A percentile compares a stretch with the other conserved stretches of the same genome.
These are phyloP conservation scores for Ehretia macrophylla DNA, from an alignment of 257 asterid genomes.

Conservation along the genomic window DNA sequence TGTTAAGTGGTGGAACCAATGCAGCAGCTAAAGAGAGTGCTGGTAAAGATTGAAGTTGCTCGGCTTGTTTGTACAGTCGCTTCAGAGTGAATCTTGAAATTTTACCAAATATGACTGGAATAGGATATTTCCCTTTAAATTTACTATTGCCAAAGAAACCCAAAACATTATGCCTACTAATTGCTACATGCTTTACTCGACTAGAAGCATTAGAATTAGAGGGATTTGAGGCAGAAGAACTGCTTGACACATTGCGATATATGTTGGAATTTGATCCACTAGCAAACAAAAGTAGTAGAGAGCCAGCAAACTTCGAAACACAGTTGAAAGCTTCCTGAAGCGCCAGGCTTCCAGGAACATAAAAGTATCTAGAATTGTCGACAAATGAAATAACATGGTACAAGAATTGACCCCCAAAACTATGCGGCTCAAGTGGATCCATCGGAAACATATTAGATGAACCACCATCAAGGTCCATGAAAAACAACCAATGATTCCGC, in stretches of 20 bases:
- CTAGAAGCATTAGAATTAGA: slow-evolving; percentile 24
- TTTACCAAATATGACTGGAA: slow-evolving; percentile 43
- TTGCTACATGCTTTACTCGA: slow-evolving; percentile 37
- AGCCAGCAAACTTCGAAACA: slow-evolving; percentile 69
- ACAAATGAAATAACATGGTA: slow-evolving; percentile 45
- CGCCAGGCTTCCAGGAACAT: slow-evolving; percentile 57
- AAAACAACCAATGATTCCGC: slow-evolving; percentile 47
- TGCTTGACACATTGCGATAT: slow-evolving; percentile 26
- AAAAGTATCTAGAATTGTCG: slow-evolving; percentile 50
- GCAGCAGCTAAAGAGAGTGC: slow-evolving; percentile 68
- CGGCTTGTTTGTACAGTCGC: slow-evolving; percentile 54
- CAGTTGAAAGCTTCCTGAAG: slow-evolving; percentile 68
- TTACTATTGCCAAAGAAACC: slow-evolving; percentile 44
- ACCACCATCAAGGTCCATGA: slow-evolving; percentile 50
- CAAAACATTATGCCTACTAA: slow-evolving; percentile 34
- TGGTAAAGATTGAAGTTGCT: slow-evolving; percentile 55
- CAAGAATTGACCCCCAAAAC: slow-evolving; percentile 39
- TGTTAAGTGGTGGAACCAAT: slow-evolving; percentile 64
- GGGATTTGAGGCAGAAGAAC: slow-evolving; percentile 29
- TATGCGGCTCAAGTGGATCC: slow-evolving; percentile 61
- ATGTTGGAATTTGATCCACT: slow-evolving; percentile 50
- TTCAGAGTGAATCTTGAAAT: slow-evolving; percentile 56
- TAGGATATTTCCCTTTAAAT: slow-evolving; percentile 27
- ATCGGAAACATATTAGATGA: slow-evolving; percentile 42
- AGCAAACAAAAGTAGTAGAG: slow-evolving; percentile 60